Evolutionary conservation across 306 rosid species (phyloP).

Genomic region (Inga oerstediana): DNA sequence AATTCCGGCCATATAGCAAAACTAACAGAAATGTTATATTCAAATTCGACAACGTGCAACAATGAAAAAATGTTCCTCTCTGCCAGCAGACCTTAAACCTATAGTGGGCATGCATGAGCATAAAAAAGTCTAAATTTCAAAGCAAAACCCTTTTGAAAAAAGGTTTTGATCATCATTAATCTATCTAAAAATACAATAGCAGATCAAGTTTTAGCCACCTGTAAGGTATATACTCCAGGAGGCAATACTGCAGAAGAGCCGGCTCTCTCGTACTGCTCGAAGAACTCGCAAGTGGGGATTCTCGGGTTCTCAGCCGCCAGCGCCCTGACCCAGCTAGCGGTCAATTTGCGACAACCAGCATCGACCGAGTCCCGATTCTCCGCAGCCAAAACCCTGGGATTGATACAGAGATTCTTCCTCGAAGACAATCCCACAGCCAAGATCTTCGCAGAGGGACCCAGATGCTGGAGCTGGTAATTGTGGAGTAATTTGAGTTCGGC

Average conservation of each 20-base stretch:
- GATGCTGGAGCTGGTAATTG: slow-evolving; percentile 57
- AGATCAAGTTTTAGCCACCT: slow-evolving; percentile 42
- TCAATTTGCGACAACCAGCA: slow-evolving; percentile 81
- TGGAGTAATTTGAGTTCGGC: slow-evolving; percentile 82
- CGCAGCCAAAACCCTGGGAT: slow-evolving; percentile 52
- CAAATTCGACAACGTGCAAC: neutral
- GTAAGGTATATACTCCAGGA: slow-evolving; percentile 87
- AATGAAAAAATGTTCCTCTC: neutral
- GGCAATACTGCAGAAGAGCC: slow-evolving; percentile 73
- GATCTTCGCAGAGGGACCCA: slow-evolving; percentile 66
- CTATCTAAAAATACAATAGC: neutral
- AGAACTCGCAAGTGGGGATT: slow-evolving; percentile 68
- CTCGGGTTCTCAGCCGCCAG: slow-evolving; percentile 67
- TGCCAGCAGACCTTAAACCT: neutral
- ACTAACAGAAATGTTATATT: neutral
- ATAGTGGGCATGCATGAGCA: neutral
- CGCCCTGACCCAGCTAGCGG: slow-evolving; percentile 88
- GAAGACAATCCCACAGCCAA: slow-evolving; percentile 83
- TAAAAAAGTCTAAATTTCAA: neutral
- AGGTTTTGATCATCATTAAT: neutral
- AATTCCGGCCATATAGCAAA: neutral
- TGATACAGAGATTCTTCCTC: slow-evolving; percentile 83
- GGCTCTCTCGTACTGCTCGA: slow-evolving; percentile 76
- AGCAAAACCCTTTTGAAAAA: neutral
- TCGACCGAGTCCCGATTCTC: slow-evolving; percentile 89